Base-by-base conservation (phyloP, 305 asterid species). In the Fraxinus platypoda region DNA sequence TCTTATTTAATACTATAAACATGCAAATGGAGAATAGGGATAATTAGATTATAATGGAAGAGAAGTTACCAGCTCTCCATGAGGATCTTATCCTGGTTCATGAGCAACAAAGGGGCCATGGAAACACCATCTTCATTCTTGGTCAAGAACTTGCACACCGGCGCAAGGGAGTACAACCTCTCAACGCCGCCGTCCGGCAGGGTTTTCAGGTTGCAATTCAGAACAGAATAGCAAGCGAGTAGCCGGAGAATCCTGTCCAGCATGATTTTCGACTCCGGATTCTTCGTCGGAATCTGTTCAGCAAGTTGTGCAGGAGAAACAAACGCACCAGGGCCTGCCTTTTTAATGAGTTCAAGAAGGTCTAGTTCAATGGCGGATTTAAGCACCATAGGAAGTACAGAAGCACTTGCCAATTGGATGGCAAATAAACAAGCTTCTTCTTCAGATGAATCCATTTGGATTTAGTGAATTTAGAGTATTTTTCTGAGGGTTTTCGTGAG, bases 41-140 rank as follows among this genome's bases (percentile, higher is more conserved):
- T 13, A 46, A 46, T 46, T 43, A 12, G 17, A 43, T 11, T 37
- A 43, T 43, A 46, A 28, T 12, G 15, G 43, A 28, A 3, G 4
- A 23, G 25, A 19, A 26, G 52, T 83, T 76, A 92, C 98, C 97
- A 94, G 91, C 97, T 93, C 87, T 94, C 96, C 96, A 93, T 89
- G 35, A 92, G 96, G 15, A 94, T 88, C 83, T 92, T 94, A 74
- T 94, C 98, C 75, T 91, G 98, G 87, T 92, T 93, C 97, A 94
- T 91, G 76, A 93, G 94, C 79, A 91, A 74, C 75, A 94, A 81
- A 1, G 95, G 90, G 0, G 98, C 94, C 90, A 93, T 88, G 19
- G 97, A 94, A 38, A 94, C 98, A 5, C 97, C 98, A 66, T 93
- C 98, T 0, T 80, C 92, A 80, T 94, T 94, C 89, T 88, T 94